Conservation (phyloP, 257 asterid species). For the Plantago major region DNA sequence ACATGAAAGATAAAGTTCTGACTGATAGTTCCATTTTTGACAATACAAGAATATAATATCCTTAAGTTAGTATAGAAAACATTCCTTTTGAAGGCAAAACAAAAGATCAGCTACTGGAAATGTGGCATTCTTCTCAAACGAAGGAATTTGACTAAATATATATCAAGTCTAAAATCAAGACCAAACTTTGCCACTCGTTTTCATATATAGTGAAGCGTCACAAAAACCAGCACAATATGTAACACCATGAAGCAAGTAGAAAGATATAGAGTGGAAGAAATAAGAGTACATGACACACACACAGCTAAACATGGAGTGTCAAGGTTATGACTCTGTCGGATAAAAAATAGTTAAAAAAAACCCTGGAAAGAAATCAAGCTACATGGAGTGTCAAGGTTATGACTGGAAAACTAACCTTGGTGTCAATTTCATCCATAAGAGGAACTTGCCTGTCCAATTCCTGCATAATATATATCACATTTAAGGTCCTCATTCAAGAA, state of each 20-base stretch:
- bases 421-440: slow-evolving; percentile 96
- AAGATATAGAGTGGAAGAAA: not conserved
- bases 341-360: not conserved
- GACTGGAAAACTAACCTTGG: slow-evolving; percentile 53
- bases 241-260: not conserved
- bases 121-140: not conserved
- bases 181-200: not conserved
- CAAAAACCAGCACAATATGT: not conserved
- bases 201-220: not conserved
- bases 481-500: slow-evolving; percentile 10
- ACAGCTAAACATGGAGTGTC: too few relatives aligned
- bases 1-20: not conserved
- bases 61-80: not conserved
- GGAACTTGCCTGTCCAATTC: slow-evolving; percentile 98
- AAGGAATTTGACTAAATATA: not conserved
- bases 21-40: not conserved
- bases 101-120: not conserved
- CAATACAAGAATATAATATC: not conserved
- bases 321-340: too few relatives aligned
- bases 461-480: slow-evolving; percentile 38
- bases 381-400: slow-evolving; percentile 8
- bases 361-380: not conserved
- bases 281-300: not conserved
- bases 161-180: too few relatives aligned
- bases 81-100: not conserved